Conservation (phyloP, 2,329 filamentous ascomycete species). For the Cladophialophora exuberans region DNA sequence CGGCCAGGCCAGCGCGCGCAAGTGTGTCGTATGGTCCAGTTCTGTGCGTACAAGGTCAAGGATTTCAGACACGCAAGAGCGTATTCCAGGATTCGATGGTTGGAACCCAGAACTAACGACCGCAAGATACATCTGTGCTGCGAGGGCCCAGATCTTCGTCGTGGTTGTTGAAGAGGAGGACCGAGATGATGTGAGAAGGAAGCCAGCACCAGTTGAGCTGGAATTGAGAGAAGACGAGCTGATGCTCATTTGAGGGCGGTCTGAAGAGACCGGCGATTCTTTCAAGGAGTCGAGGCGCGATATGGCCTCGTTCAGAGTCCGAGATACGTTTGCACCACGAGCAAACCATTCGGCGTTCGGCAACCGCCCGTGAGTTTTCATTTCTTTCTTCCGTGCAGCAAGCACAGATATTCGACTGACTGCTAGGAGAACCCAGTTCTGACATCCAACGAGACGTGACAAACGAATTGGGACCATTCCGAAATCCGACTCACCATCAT, state of each 20-base stretch:
- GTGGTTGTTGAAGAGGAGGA: neutral
- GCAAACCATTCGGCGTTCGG: slow-evolving; percentile 23
- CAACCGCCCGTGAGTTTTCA: slow-evolving; percentile 32
- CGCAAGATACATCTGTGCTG: slow-evolving; percentile 8
- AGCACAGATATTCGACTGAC: slow-evolving; percentile 59
- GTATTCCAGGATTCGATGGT: slow-evolving; percentile 2
- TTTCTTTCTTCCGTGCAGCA: slow-evolving; percentile 58
- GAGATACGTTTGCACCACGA: neutral
- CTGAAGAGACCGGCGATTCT: too few relatives aligned
- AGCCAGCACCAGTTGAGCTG: too few relatives aligned
- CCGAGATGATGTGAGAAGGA: neutral
- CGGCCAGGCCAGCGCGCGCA: slow-evolving; percentile 39
- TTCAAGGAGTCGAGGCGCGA: neutral
- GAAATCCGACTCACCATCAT: slow-evolving; percentile 4
- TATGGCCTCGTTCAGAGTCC: neutral
- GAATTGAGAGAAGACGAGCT: too few relatives aligned
- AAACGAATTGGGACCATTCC: slow-evolving; percentile 34
- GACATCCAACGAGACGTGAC: slow-evolving; percentile 58
- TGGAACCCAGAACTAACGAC: slow-evolving; percentile 11
- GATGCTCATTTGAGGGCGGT: too few relatives aligned
- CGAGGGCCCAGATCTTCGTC: slow-evolving; percentile 15
- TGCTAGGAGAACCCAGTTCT: slow-evolving; percentile 61
- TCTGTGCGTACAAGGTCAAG: neutral
- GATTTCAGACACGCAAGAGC: slow-evolving; percentile 6
- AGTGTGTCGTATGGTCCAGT: slow-evolving; percentile 27